These are phyloP conservation scores for Pichia nanzhaoensis DNA, from an alignment of 805 yeast genomes.

Conservation along the genomic window DNA sequence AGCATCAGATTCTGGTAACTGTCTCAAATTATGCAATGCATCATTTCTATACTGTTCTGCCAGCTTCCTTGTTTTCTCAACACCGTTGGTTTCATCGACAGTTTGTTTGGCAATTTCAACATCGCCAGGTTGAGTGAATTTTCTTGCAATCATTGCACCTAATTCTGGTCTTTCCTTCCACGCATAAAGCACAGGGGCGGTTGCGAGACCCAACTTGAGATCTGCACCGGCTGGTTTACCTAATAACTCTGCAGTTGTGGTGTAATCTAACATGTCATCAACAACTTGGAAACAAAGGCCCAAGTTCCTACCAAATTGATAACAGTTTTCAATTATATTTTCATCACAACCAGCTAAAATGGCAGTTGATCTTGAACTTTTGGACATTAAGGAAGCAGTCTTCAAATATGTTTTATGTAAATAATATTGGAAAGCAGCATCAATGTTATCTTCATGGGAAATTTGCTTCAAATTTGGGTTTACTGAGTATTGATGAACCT, in stretches of 20 bases:
- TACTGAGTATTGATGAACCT: constrained; percentile 53
- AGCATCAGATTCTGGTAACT: constrained; percentile 83
- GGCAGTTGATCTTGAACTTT: constrained; percentile 89
- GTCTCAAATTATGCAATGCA: constrained; percentile 66
- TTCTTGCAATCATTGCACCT: constrained; percentile 77
- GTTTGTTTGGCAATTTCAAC: constrained; percentile 73
- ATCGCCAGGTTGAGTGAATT: constrained; percentile 77
- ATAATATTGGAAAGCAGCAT: constrained; percentile 92
- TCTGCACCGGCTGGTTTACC: constrained; percentile 98
- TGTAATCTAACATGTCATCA: constrained; percentile 93
- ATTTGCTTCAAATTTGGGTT: constrained; percentile 17
- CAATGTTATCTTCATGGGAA: constrained; percentile 60
- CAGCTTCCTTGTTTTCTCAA: constrained; percentile 64
- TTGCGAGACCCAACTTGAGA: constrained; percentile 86
- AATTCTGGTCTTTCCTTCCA: constrained; percentile 85
- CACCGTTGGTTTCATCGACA: constrained; percentile 66
- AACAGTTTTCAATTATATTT: constrained; percentile 73
- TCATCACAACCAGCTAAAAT: constrained; percentile 81
- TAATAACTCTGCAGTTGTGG: constrained; percentile 73
- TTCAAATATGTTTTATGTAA: constrained; percentile 91
- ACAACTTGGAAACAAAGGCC: constrained; percentile 95
- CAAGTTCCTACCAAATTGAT: constrained; percentile 85
- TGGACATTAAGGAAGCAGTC: constrained; percentile 91
- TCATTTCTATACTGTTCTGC: constrained; percentile 73
- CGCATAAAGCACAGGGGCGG: constrained; percentile 93